Evolutionary conservation across 2,329 filamentous ascomycete species (phyloP).

Genomic region (Albifimbria verrucaria): DNA sequence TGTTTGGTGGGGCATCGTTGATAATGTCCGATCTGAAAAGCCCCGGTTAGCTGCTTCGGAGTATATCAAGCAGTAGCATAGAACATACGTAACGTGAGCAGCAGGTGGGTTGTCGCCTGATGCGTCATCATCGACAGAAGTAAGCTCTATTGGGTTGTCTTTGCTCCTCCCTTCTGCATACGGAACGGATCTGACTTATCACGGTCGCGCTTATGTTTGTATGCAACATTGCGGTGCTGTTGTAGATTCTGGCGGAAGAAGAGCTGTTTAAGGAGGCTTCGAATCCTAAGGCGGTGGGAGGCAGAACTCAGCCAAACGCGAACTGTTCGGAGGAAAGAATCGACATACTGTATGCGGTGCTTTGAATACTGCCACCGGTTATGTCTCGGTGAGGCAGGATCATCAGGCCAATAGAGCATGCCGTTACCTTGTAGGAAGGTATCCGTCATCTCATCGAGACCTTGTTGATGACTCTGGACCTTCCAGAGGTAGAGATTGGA

Average conservation of each 20-base stretch:
- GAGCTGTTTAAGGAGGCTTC: background rate
- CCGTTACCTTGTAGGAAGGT: background rate
- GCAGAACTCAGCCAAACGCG: no score
- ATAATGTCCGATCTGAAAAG: no score
- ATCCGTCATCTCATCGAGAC: background rate
- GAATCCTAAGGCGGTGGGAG: no score
- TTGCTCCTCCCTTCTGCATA: background rate
- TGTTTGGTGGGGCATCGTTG: no score
- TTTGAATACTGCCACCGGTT: background rate
- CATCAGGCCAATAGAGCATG: background rate
- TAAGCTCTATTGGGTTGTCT: background rate
- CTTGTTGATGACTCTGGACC: background rate
- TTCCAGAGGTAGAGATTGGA: background rate
- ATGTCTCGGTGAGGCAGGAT: background rate
- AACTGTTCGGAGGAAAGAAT: no score
- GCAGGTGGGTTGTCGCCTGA: background rate
- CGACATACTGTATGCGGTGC: background rate
- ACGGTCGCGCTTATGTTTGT: background rate
- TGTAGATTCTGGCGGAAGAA: background rate
- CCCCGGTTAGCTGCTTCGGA: no score
- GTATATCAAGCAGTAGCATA: no score
- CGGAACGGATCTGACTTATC: background rate
- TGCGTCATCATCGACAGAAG: background rate
- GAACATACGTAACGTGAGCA: no score
- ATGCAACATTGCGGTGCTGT: background rate